Evolutionary conservation across 2,329 filamentous ascomycete genomes (phyloP), one percentile per base, ranked within the genome.

Genomic region (Fusarium sp.): DNA sequence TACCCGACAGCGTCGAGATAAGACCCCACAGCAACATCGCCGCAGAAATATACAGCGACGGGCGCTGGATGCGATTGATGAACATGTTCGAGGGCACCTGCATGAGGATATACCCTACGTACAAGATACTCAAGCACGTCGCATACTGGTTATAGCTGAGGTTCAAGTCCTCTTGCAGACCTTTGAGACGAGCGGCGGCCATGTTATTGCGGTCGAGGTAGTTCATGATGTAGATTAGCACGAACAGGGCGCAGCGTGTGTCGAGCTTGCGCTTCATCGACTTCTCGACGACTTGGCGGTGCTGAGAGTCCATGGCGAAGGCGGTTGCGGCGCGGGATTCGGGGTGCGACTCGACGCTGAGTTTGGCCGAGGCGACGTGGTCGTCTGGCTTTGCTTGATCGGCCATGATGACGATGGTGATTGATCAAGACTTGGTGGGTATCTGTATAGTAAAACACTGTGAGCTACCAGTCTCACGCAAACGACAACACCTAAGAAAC

Each of bases 211-310:
- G 85, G 76, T 92, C 90, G 35, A 91, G 85, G 80, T 93, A 94
- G 82, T 94, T 94, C 81, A 84, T 86, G 79, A 94, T 93, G 78
- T 94, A 94, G 83, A 94, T 93, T 72, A 94, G 80, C 53, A 94
- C 89, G 64, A 94, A 88, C 74, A 93, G 88, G 84, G 80, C 91
- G 84, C 80, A 94, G 67, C 92, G 87, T 25, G 87, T 75, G 78
- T 95, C 93, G 61, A 95, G 90, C 83, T 94, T 95, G 74, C 90
- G 88, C 80, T 90, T 87, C 75, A 95, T 82, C 40, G 85, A 86
- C 80, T 87, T 89, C 81, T 95, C 92, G n/a, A 91, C 87, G 19
- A 79, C 78, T 2, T 79, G 77, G 18, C 90, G 88, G 67, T 89
- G 86, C 44, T 86, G 87, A 0, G 85, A 82, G 64, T 84, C 83